Conservation (phyloP, 495 filamentous ascomycete genomes). For the Lophiostoma macrostomum region DNA sequence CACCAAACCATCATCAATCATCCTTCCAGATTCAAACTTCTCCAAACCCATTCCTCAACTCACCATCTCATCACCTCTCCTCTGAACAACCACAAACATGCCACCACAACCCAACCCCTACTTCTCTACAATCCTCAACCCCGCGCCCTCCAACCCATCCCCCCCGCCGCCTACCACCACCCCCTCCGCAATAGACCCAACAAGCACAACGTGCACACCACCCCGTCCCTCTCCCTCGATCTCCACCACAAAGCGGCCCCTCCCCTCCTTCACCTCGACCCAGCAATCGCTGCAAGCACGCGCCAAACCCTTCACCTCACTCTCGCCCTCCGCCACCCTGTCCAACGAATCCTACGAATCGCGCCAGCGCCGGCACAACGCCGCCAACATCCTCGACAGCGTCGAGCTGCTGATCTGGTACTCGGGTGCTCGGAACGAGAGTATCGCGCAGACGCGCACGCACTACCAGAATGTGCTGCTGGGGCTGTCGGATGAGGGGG, state of each 20-base stretch:
- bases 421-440: conserved; percentile 33
- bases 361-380: conserved; percentile 26
- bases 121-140: neutral
- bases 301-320: conserved; percentile 14
- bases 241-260: neutral
- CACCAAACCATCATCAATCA: no score
- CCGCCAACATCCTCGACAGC: conserved; percentile 30
- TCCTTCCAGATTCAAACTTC: no score
- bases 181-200: no score
- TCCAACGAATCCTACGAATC: conserved; percentile 29
- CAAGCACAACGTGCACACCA: no score
- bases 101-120: neutral
- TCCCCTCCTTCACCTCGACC: conserved; percentile 6
- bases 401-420: conserved; percentile 36
- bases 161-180: neutral
- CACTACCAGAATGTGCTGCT: conserved; percentile 36
- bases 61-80: no score
- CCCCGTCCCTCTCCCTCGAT: no score
- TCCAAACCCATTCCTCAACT: no score
- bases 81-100: no score
- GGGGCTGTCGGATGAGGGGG: conserved; percentile 27
- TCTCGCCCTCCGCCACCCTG: conserved; percentile 1
- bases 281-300: conserved; percentile 29
- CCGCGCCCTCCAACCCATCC: no score
- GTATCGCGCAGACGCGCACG: conserved; percentile 40